phyloP scores from a whole-genome alignment of 75 land plant species.

The Chamaecyparis obtusa region DNA sequence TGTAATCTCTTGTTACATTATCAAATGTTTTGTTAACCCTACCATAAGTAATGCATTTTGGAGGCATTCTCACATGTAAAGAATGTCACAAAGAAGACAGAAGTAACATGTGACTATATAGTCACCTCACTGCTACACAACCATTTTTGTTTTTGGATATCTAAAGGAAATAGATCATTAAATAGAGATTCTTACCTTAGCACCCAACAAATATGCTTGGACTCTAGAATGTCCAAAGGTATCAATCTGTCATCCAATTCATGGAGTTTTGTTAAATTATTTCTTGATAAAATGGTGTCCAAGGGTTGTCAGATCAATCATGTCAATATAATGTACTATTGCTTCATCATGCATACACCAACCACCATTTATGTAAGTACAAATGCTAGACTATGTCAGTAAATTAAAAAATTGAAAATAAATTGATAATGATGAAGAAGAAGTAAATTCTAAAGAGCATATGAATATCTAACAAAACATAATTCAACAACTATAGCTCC shows the following conservation, averaged over 20 bases:
- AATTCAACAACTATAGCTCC: no score
- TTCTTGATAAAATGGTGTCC: conserved; percentile 61
- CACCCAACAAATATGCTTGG: conserved; percentile 73
- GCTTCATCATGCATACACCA: conserved; percentile 88
- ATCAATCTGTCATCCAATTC: conserved; percentile 86
- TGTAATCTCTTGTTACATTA: neutral
- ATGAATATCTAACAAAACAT: no score
- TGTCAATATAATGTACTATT: conserved; percentile 58
- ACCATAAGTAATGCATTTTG: neutral
- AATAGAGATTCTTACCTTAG: conserved; percentile 43
- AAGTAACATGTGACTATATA: neutral
- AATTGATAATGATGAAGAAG: no score
- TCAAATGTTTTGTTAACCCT: neutral
- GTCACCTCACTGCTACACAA: neutral
- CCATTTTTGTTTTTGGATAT: neutral
- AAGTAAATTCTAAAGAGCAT: no score
- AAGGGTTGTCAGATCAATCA: conserved; percentile 75
- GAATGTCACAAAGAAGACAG: neutral
- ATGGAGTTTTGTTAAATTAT: conserved; percentile 50
- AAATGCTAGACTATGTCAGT: no score
- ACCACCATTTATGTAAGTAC: no score
- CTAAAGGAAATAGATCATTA: neutral
- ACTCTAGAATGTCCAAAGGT: conserved; percentile 86
- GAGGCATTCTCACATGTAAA: neutral
- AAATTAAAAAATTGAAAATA: no score